A percentile compares a stretch with the other conserved stretches of the same genome.
Evolutionary conservation across 805 yeast species (phyloP).

Genomic region (Suhomyces vadensis): DNA sequence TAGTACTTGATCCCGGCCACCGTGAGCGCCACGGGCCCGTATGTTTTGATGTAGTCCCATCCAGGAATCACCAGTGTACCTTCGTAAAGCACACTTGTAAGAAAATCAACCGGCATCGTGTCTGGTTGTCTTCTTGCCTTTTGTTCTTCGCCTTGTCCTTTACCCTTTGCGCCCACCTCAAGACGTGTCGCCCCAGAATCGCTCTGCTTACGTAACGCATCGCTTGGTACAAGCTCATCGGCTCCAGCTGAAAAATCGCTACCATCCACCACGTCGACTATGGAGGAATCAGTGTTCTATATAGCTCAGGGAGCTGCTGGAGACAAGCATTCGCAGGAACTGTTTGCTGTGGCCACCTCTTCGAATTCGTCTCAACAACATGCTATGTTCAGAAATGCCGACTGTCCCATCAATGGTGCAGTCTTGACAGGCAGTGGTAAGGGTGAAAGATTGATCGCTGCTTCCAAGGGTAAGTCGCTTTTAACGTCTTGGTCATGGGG

Average conservation of each 20-base stretch:
- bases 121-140: too few species aligned
- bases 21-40: conserved; percentile 47
- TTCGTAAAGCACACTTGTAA: conserved; percentile 65
- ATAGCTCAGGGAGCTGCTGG: conserved; percentile 44
- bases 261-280: conserved; percentile 15
- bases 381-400: conserved; percentile 54
- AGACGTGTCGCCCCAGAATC: conserved; percentile 4
- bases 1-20: conserved; percentile 58
- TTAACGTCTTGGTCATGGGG: conserved; percentile 72
- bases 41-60: conserved; percentile 56
- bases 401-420: conserved; percentile 47
- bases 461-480: conserved; percentile 70
- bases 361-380: conserved; percentile 49
- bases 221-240: conserved; percentile 2
- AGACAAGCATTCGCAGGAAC: conserved; percentile 47
- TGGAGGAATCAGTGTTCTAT: conserved; percentile 55
- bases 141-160: neutral
- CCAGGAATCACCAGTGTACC: conserved; percentile 80
- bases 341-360: conserved; percentile 44
- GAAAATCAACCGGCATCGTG: conserved; percentile 80
- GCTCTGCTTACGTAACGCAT: conserved; percentile 1
- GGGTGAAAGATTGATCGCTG: conserved; percentile 59
- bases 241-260: conserved; percentile 1
- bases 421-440: conserved; percentile 46
- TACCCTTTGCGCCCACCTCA: too few species aligned